These are phyloP conservation scores for Acer campestre DNA, from an alignment of 345 rosid genomes.

Conservation along the genomic window DNA sequence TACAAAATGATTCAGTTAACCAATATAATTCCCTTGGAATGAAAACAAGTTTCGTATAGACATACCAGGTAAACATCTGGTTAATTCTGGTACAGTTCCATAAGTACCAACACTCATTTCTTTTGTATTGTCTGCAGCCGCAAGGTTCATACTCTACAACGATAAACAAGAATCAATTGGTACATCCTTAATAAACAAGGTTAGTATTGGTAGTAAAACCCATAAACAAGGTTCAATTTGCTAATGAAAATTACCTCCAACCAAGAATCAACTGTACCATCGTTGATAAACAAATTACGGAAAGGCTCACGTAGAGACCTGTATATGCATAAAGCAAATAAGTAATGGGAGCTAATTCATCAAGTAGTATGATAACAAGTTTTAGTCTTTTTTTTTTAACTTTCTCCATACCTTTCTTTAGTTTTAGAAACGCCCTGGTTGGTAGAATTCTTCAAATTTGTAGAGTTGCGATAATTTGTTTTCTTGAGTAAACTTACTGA, in stretches of 20 bases:
- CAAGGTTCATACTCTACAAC: constrained; percentile 36
- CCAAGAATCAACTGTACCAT: constrained; percentile 35
- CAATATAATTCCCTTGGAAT: neutral
- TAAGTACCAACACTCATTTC: constrained; percentile 18
- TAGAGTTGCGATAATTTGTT: constrained; percentile 36
- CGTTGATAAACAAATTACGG: constrained; percentile 48
- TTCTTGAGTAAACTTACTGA: constrained; percentile 49
- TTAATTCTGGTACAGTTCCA: constrained; percentile 22
- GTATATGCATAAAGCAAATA: constrained; percentile 24
- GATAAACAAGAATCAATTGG: constrained; percentile 29
- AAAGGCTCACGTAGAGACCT: constrained; percentile 47
- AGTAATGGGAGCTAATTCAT: constrained; percentile 4
- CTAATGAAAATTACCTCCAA: constrained; percentile 44
- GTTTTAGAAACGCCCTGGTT: constrained; percentile 25
- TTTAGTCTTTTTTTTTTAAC: neutral
- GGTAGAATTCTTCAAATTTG: constrained; percentile 42
- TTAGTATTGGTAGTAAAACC: no score
- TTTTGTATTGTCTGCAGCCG: constrained; percentile 29
- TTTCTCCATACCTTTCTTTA: constrained; percentile 44
- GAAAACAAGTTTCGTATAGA: neutral
- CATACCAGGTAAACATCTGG: constrained; percentile 41
- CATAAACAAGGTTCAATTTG: neutral
- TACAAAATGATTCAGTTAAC: neutral
- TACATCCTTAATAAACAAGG: constrained; percentile 47
- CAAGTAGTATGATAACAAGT: neutral